These are phyloP conservation scores for Pseudocercospora vitis DNA, from an alignment of 2,329 filamentous ascomycete genomes.

Conservation along the genomic window DNA sequence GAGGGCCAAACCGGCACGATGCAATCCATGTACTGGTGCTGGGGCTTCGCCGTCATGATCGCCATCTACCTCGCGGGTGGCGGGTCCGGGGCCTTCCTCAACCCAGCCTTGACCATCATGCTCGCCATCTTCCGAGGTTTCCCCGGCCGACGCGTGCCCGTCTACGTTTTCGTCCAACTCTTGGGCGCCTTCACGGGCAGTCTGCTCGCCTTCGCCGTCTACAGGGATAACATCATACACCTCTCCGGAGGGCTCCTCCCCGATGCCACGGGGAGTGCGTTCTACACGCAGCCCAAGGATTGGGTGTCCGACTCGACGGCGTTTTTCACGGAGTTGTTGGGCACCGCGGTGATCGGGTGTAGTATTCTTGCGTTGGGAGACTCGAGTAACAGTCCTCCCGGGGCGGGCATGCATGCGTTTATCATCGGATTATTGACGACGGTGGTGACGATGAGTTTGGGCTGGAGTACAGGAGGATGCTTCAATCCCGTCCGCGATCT, in stretches of 20 bases:
- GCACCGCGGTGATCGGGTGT: constrained; percentile 40
- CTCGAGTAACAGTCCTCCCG: constrained; percentile 35
- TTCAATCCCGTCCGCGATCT: constrained; percentile 54
- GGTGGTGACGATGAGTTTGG: constrained; percentile 43
- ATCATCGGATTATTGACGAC: constrained; percentile 49
- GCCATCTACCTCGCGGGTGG: constrained; percentile 46
- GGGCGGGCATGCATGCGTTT: constrained; percentile 55
- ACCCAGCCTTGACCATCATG: constrained; percentile 48
- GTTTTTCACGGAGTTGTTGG: constrained; percentile 47
- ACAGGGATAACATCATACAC: constrained; percentile 40
- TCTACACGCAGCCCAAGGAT: constrained; percentile 34
- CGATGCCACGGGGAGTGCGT: constrained; percentile 26
- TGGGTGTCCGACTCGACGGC: constrained; percentile 39
- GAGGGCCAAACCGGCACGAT: constrained; percentile 24
- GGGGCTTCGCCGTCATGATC: constrained; percentile 58
- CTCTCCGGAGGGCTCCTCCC: constrained; percentile 42
- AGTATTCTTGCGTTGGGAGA: constrained; percentile 44
- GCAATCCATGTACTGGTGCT: constrained; percentile 40
- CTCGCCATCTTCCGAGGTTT: constrained; percentile 53
- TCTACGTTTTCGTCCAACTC: constrained; percentile 55
- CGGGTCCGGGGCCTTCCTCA: constrained; percentile 50
- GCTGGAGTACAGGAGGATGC: constrained; percentile 50
- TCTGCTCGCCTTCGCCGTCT: constrained; percentile 49
- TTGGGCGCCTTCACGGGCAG: constrained; percentile 54
- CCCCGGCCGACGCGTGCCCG: constrained; percentile 51